These are phyloP conservation scores for Geum urbanum DNA, from an alignment of 306 rosid genomes.

Conservation along the genomic window DNA sequence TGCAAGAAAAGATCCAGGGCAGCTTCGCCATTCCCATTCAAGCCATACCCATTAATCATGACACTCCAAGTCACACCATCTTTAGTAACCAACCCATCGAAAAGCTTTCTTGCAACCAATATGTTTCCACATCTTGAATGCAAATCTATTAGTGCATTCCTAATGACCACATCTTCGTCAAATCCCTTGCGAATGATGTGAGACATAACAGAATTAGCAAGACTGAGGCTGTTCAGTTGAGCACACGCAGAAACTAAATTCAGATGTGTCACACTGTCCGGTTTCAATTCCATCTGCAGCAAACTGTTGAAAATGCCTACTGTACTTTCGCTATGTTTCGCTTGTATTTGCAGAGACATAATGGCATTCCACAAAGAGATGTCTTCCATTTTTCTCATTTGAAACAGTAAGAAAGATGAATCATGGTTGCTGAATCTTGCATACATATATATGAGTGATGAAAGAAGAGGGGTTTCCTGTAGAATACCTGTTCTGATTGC, in stretches of 20 bases:
- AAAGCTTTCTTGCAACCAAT: constrained; percentile 26
- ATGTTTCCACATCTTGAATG: constrained; percentile 31
- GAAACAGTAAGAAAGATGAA: constrained; percentile 22
- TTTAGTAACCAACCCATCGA: constrained; percentile 21
- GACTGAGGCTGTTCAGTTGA: constrained; percentile 21
- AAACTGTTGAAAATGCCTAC: constrained; percentile 15
- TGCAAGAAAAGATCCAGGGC: constrained; percentile 32
- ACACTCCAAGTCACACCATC: constrained; percentile 31
- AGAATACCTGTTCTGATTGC: constrained; percentile 18
- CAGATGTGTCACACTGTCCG: constrained; percentile 28
- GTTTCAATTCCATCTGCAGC: constrained; percentile 28
- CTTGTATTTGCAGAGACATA: constrained; percentile 25
- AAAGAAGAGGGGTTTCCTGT: constrained; percentile 21
- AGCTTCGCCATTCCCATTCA: constrained; percentile 32
- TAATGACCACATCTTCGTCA: constrained; percentile 20
- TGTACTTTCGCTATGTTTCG: constrained; percentile 12
- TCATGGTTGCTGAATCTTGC: constrained; percentile 23
- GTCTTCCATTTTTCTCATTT: constrained; percentile 23
- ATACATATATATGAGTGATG: constrained; percentile 36
- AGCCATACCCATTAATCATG: constrained; percentile 34
- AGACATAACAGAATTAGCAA: constrained; percentile 9
- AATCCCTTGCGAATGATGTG: constrained; percentile 25
- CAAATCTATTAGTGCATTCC: constrained; percentile 32
- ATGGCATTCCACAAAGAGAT: constrained; percentile 35
- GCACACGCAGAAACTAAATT: constrained; percentile 30